Evolutionary conservation across 163 green algal genomes (phyloP).

Genomic region (Trebouxia gelatinosa): DNA sequence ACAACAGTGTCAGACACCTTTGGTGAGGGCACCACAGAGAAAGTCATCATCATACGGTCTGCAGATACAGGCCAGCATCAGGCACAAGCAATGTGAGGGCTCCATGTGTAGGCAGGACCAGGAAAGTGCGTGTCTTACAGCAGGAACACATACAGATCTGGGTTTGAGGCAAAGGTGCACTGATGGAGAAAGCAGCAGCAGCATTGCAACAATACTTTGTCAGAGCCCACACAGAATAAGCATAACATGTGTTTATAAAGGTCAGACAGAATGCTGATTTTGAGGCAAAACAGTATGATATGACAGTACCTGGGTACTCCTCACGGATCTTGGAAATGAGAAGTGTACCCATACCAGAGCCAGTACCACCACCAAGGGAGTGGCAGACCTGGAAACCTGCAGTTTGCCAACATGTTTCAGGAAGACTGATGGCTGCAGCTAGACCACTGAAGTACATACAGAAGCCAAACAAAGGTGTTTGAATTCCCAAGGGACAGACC

Average conservation of each 20-base stretch:
- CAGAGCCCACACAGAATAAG: too few relatives aligned
- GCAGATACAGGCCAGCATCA: neutral
- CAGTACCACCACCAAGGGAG: conserved; percentile 91
- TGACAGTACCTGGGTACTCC: conserved; percentile 84
- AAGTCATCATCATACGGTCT: conserved; percentile 95
- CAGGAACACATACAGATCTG: neutral
- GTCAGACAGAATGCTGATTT: neutral
- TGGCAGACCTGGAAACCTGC: conserved; percentile 92
- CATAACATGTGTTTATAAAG: neutral
- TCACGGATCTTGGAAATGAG: conserved; percentile 99
- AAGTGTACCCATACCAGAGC: conserved; percentile 97
- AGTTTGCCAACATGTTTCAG: neutral
- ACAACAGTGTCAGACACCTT: conserved; percentile 72
- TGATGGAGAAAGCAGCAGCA: too few relatives aligned
- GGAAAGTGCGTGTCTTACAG: neutral
- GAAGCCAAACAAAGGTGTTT: neutral
- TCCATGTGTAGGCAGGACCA: neutral
- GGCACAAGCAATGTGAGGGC: neutral
- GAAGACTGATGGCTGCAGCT: neutral
- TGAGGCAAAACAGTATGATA: neutral
- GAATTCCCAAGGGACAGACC: conserved; percentile 45
- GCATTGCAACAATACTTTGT: too few relatives aligned
- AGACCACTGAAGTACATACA: neutral
- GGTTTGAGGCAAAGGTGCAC: neutral
- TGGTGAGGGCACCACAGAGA: conserved; percentile 78